These are phyloP conservation scores for Penicillium sp. DNA, from an alignment of 2,329 filamentous ascomycete species.

Conservation along the genomic window DNA sequence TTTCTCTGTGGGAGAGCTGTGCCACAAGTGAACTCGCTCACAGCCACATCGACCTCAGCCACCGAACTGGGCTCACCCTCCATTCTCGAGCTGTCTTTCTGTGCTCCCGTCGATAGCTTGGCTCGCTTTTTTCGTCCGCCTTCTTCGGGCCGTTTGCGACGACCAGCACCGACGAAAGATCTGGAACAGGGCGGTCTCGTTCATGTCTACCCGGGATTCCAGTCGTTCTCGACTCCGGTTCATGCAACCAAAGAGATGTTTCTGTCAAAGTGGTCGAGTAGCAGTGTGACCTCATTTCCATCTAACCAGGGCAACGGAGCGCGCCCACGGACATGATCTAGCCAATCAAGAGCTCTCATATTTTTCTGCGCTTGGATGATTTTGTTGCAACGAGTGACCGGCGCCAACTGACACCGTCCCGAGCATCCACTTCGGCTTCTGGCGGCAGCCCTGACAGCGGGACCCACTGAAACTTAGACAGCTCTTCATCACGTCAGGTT, in stretches of 20 bases:
- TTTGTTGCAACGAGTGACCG: slow-evolving; percentile 1
- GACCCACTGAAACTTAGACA: slow-evolving; percentile 10
- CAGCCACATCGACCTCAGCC: too few species aligned
- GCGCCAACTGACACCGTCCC: slow-evolving; percentile 10
- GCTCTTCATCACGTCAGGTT: background rate
- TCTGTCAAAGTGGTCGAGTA: too few species aligned
- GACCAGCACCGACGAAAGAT: slow-evolving; percentile 1
- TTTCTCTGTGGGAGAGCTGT: too few species aligned
- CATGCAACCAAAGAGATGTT: slow-evolving; percentile 14
- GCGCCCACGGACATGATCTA: background rate
- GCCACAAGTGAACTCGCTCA: too few species aligned
- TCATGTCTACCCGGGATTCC: too few species aligned
- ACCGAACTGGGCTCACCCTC: too few species aligned
- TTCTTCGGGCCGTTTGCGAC: slow-evolving; percentile 13
- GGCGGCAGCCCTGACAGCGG: slow-evolving; percentile 16
- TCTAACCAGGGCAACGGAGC: too few species aligned
- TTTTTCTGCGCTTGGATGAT: background rate
- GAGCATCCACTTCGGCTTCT: slow-evolving; percentile 8
- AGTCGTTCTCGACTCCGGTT: slow-evolving; percentile 3
- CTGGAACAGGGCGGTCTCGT: too few species aligned
- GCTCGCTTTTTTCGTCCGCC: background rate
- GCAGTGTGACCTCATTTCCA: slow-evolving; percentile 1
- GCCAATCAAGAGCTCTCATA: background rate
- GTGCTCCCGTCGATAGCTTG: background rate
- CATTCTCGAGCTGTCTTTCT: too few species aligned